Base-by-base conservation (phyloP, 257 asterid species). In the Plantago major region DNA sequence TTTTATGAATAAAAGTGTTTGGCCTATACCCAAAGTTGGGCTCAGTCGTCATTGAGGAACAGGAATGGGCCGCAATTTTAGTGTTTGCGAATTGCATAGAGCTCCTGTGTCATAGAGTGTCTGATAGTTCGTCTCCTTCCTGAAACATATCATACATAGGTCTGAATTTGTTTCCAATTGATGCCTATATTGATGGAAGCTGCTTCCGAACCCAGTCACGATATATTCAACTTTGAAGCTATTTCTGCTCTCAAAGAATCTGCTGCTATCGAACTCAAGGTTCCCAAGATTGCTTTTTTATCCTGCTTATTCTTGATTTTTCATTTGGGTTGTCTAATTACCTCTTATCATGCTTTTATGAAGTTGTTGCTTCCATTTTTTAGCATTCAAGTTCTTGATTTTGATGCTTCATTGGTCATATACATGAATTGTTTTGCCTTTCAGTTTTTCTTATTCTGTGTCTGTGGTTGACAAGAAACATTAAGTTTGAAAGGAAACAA, bases 261-360 rank as follows among this genome's bases (percentile, higher is more conserved):
- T 62, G 45, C 95, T 37, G 96, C 97, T 66, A 40, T 86, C 68
- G 95, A 92, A 73, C 85, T 84, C 65, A 89, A 92, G 99, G 97
- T 89, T 46, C 60, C 42, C 18, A 9, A 30, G 13, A 8, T 12
- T n/a, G 2, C 14, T 26, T 42, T 53, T 33, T 50, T 16, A 33
- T 45, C 11, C 13, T 48, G 10, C 1, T 15, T 5, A 28, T 5
- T 1, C 3, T 38, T 63, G 42, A 19, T 44, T 26, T 48, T 1
- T 28, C n/a, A 18, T 22, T 57, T 17, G 16, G 49, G 30, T 42
- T 28, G 12, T 42, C 16, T 2, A 26, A 16, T 60, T 16, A 5
- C 14, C 40, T 68, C 55, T 46, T 55, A 17, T 10, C 19, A 16
- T 51, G 64, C 46, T 68, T 54, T 30, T 47, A 16, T 17, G 18